These are phyloP conservation scores for Stentor coeruleus DNA, from an alignment of 73 alveolate genomes.

Conservation along the genomic window DNA sequence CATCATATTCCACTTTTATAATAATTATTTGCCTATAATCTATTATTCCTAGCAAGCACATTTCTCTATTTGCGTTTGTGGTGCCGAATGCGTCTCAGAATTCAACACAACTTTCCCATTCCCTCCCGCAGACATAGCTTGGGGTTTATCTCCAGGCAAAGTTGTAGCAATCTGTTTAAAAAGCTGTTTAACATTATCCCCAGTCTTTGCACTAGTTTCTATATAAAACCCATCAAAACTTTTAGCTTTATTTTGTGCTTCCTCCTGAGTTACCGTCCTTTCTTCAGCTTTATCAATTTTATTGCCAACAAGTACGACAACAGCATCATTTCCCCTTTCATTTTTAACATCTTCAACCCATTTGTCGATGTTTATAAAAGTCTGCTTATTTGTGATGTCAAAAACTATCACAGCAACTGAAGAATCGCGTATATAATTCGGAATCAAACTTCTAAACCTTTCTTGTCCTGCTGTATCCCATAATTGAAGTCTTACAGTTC, in stretches of 20 bases:
- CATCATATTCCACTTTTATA: too few relatives aligned
- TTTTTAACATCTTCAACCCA: constrained; percentile 67
- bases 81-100: too few relatives aligned
- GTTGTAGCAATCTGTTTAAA: constrained; percentile 59
- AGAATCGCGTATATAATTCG: constrained; percentile 39
- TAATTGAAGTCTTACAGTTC: constrained; percentile 35
- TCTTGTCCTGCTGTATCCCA: constrained; percentile 55
- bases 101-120: too few relatives aligned
- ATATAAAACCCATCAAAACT: constrained; percentile 68
- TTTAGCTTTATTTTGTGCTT: constrained; percentile 65
- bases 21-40: too few relatives aligned
- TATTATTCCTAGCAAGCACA: too few relatives aligned
- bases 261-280: constrained; percentile 70
- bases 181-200: constrained; percentile 57
- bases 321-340: constrained; percentile 65
- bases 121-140: too few relatives aligned
- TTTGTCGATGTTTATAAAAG: constrained; percentile 40
- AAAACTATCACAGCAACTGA: constrained; percentile 42
- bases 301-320: constrained; percentile 69
- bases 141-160: constrained; percentile 52
- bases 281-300: constrained; percentile 61
- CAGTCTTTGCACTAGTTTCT: constrained; percentile 78
- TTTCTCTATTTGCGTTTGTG: too few relatives aligned
- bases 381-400: constrained; percentile 36
- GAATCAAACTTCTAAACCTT: constrained; percentile 37